Conservation (phyloP, 345 rosid species). For the Aquilaria malaccensis region DNA sequence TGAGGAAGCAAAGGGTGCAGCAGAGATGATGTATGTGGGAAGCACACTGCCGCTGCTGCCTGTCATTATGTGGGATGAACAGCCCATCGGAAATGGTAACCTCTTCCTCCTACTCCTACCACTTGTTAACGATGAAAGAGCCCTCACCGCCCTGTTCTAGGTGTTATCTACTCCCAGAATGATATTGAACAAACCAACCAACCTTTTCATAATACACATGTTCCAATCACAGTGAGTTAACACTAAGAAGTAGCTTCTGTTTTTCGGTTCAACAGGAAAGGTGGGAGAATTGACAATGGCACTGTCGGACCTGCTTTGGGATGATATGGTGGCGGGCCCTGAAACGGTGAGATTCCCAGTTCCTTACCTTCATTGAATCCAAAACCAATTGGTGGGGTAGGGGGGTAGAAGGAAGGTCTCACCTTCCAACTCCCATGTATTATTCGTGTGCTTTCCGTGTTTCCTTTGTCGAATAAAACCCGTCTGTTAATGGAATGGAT, state of each 20-base stretch:
- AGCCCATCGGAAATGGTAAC: constrained; percentile 61
- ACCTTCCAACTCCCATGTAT: no score
- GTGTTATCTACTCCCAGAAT: not conserved
- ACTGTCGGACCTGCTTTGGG: constrained; percentile 60
- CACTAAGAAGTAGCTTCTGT: not conserved
- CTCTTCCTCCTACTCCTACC: not conserved
- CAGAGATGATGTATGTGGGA: constrained; percentile 64
- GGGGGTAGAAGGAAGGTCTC: no score
- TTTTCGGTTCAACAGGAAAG: constrained; percentile 31
- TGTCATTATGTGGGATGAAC: constrained; percentile 54
- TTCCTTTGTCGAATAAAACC: no score
- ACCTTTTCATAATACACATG: not conserved
- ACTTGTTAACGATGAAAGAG: not conserved
- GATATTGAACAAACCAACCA: not conserved
- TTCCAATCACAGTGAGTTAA: not conserved
- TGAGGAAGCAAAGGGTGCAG: constrained; percentile 42
- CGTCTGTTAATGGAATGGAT: no score
- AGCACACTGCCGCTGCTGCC: constrained; percentile 65
- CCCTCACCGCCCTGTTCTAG: not conserved
- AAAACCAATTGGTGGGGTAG: no score
- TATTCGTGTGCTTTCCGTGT: no score
- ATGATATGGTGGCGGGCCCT: constrained; percentile 58
- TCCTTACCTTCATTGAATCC: constrained; percentile 22
- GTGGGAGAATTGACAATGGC: constrained; percentile 67
- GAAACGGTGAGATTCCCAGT: constrained; percentile 35